Evolutionary conservation across 139 green algal genomes (phyloP), one percentile per base, ranked within the genome.

Genomic region (Coelastrella sp.): DNA sequence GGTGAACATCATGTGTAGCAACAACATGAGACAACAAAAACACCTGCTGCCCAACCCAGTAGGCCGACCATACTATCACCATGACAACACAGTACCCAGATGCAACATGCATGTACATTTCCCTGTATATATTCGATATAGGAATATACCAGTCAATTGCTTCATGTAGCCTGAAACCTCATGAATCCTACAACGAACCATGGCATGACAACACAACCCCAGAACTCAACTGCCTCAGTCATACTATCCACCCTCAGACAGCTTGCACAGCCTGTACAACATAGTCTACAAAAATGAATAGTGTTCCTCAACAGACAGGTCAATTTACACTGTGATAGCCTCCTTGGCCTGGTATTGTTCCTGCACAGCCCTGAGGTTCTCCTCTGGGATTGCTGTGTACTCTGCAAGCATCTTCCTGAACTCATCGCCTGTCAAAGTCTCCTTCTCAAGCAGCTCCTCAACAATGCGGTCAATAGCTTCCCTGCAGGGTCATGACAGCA

Each of bases 401-500:
- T 98, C 74, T 32, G 91, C 82, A 54, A 99, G 94, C 54, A 99
- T 97, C 14, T 91, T 93, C 6, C 98, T 92, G 96, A 99, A 99
- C 94, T 99, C 96, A 57, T 97, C 94, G 65, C 94, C 93, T 17
- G 92, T 96, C 19, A 99, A 96, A 3, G 97, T 99, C 96, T 99
- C 98, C 91, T 98, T 98, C 94, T 99, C 97, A 65, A 99, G 80
- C 82, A 99, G 94, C 73, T 95, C 93, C 94, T 99, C 98, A 16
- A 97, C 95, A 87, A 99, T 98, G 58, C 91, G 91, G 92, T 99
- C 98, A 83, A 99, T 98, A 7, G 97, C 98, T 90, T 98, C 95
- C 23, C 98, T 88, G 83, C 80, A 86, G 59, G 5, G 56, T 22
- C 8, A 13, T 19, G 11, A 71, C 61, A 71, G 3, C 61, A 2